These are phyloP conservation scores for Stephania cephalantha DNA, from an alignment of 164 flowering plant species.

Conservation along the genomic window DNA sequence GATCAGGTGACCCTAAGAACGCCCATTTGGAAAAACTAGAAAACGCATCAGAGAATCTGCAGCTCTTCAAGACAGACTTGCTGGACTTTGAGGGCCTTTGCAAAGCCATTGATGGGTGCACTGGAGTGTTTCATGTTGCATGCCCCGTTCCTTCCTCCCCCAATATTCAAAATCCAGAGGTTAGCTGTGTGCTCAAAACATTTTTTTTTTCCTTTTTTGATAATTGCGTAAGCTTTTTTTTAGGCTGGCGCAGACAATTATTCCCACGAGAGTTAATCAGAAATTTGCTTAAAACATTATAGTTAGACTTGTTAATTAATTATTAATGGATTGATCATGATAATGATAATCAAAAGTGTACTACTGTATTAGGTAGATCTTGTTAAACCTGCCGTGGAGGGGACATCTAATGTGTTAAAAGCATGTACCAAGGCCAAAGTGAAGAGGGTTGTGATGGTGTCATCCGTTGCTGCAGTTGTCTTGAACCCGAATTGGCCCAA, in stretches of 20 bases:
- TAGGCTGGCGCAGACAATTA: too few species aligned
- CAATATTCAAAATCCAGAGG: constrained; percentile 22
- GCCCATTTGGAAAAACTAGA: constrained; percentile 43
- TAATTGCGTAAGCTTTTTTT: too few species aligned
- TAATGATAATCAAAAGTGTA: too few species aligned
- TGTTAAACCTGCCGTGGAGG: constrained; percentile 50
- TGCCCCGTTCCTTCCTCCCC: not conserved
- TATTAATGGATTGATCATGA: too few species aligned
- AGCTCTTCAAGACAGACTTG: constrained; percentile 53
- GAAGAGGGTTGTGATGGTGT: constrained; percentile 39
- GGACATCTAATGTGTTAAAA: constrained; percentile 43
- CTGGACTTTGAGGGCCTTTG: constrained; percentile 36
- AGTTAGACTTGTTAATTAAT: too few species aligned
- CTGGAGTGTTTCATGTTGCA: constrained; percentile 62
- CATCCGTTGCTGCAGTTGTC: constrained; percentile 36
- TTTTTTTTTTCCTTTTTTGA: too few species aligned
- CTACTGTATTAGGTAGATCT: constrained; percentile 31
- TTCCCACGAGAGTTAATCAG: too few species aligned
- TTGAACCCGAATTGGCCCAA: constrained; percentile 45
- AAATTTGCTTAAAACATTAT: too few species aligned
- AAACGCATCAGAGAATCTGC: constrained; percentile 36
- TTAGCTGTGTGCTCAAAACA: not conserved
- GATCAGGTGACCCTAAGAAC: constrained; percentile 38
- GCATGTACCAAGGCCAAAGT: constrained; percentile 41
- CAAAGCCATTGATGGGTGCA: constrained; percentile 48